Base-by-base conservation (phyloP, 352 stramenopile species). In the Elongisporangium prolatum region DNA sequence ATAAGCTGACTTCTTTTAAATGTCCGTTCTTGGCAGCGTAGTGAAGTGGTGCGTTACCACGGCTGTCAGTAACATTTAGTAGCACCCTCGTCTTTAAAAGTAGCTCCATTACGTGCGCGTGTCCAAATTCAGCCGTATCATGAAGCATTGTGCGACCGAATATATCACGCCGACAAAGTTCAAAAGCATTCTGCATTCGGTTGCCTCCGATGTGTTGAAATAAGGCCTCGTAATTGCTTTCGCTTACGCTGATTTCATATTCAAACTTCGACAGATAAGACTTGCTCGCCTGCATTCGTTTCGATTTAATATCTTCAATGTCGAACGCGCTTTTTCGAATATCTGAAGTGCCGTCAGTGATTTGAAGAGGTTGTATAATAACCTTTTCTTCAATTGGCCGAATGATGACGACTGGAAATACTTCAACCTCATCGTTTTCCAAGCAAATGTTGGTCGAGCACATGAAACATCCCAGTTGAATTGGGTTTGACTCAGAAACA, bases 181-280 rank as follows among this genome's bases (percentile, higher is more conserved):
- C 68, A 56, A 84, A 61, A 18, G 77, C 65, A 65, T 88, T 74
- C 3, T 64, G 67, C 20, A 77, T 66, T 1, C 17, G 53, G 4
- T 60, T 64, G 44, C 70, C 69, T 8, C 61, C 52, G 21, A 85
- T 57, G 50, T 85, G 76, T 20, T 84, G 69, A 40, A 80, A 82
- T n/a, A 86, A 65, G 4, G 53, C 54, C 54, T 88, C 78, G 47
- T 74, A 86, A 50, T 82, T 86, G 57, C 75, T 86, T 64, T 88
- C 78, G 0, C n/a, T 64, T 0, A 57, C n/a, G 24, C 72, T 81
- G 50, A 88, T 70, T 14, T 72, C 60, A 54, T 82, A 86, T 54
- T 88, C 78, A 51, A 81, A 86, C 57, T 84, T 70, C 8, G 74
- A 76, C 38, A 88, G 28, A 56, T 80, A 86, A 14, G 76, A 65